phyloP scores from a whole-genome alignment of 139 green algal genomes.

The Chlorella sp. region DNA sequence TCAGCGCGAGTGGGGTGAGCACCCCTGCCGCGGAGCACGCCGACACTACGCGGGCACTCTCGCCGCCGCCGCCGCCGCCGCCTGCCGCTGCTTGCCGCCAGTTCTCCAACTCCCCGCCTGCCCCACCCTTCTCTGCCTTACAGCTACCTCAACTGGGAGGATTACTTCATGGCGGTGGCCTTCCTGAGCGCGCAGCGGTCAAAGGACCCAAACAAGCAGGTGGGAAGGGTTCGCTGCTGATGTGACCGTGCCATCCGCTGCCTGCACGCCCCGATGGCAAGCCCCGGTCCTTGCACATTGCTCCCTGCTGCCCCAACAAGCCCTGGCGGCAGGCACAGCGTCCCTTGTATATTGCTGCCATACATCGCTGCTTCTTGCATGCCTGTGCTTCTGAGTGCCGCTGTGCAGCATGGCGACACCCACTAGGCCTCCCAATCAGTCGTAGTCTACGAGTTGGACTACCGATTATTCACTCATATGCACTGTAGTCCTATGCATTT shows the following conservation, averaged over 20 bases:
- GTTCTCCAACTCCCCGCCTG: neutral
- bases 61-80: neutral
- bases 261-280: too few relatives aligned
- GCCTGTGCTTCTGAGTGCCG: too few relatives aligned
- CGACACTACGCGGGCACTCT: neutral
- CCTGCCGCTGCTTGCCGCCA: neutral
- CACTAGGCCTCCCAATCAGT: too few relatives aligned
- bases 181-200: slow-evolving; percentile 93
- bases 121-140: neutral
- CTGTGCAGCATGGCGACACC: too few relatives aligned
- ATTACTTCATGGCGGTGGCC: slow-evolving; percentile 99
- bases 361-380: neutral
- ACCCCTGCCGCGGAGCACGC: neutral
- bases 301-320: neutral
- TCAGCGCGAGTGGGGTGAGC: slow-evolving; percentile 29
- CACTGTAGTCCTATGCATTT: too few relatives aligned
- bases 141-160: slow-evolving; percentile 95
- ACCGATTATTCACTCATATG: too few relatives aligned
- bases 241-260: too few relatives aligned
- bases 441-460: too few relatives aligned
- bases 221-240: too few relatives aligned
- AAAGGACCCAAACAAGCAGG: slow-evolving; percentile 99
- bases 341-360: neutral
- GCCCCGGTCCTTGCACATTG: too few relatives aligned
- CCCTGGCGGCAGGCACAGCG: neutral